phyloP scores from a whole-genome alignment of 768 basidiomycete species.

The Leucocoprinus birnbaumii region DNA sequence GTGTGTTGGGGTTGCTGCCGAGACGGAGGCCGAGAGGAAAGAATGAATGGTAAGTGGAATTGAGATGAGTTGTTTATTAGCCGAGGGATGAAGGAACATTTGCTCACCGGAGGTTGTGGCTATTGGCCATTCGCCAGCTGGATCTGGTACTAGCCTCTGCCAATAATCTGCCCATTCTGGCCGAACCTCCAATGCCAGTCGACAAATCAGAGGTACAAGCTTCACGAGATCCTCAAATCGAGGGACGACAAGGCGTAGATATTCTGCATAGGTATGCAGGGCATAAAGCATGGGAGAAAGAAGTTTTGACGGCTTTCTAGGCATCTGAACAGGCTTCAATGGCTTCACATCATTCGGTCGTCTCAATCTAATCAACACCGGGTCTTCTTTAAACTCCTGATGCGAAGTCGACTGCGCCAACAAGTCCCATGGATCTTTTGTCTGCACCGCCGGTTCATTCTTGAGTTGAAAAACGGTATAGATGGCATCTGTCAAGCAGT shows the following conservation, averaged over 20 bases:
- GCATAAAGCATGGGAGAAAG: constrained; percentile 65
- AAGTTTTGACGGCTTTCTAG: constrained; percentile 35
- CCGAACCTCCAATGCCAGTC: constrained; percentile 58
- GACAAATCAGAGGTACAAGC: constrained; percentile 63
- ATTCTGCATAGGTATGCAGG: constrained; percentile 78
- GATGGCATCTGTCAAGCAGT: constrained; percentile 52
- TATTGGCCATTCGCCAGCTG: constrained; percentile 54
- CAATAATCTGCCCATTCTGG: constrained; percentile 94
- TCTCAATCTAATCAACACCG: constrained; percentile 44
- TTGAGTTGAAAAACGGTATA: constrained; percentile 41
- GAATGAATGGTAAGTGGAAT: not conserved
- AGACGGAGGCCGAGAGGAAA: constrained; percentile 38
- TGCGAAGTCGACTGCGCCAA: constrained; percentile 43
- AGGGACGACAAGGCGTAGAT: constrained; percentile 56
- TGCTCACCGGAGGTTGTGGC: constrained; percentile 6
- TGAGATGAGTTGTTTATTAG: not conserved
- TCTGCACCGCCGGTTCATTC: constrained; percentile 17
- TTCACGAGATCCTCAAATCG: constrained; percentile 52
- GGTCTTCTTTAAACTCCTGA: constrained; percentile 56
- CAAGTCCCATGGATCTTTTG: constrained; percentile 41
- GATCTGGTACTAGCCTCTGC: constrained; percentile 75
- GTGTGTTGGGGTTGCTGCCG: constrained; percentile 39
- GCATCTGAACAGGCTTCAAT: constrained; percentile 19
- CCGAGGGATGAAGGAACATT: not conserved
- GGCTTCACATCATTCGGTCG: constrained; percentile 23